These are phyloP conservation scores for Suhomyces faveliae DNA, from an alignment of 805 yeast genomes.

Conservation along the genomic window DNA sequence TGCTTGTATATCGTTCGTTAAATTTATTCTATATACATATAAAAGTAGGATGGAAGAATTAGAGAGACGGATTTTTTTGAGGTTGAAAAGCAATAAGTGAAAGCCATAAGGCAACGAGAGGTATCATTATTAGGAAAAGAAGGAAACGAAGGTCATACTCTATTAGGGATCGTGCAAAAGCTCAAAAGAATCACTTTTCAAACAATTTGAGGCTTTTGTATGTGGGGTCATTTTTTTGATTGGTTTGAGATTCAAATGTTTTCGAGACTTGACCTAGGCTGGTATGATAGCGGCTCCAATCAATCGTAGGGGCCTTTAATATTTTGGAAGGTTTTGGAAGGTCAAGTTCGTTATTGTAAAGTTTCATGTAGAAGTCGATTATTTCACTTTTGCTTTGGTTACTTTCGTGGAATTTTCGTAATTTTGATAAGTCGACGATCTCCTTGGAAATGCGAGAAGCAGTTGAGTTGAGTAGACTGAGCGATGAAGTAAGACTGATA, in stretches of 20 bases:
- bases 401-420: conserved; percentile 21
- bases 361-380: conserved; percentile 32
- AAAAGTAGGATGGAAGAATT: conserved; percentile 4
- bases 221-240: conserved; percentile 10
- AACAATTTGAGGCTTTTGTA: conserved; percentile 28
- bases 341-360: conserved; percentile 30
- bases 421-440: conserved; percentile 29
- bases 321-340: conserved; percentile 36
- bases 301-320: conserved; percentile 32
- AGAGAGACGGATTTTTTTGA: neutral
- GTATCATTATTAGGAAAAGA: neutral
- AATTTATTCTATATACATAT: conserved; percentile 4
- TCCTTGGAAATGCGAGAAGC: conserved; percentile 26
- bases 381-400: conserved; percentile 22
- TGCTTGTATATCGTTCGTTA: neutral
- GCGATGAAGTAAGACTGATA: conserved; percentile 32
- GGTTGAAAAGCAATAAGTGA: neutral
- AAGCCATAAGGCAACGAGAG: neutral
- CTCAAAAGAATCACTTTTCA: conserved; percentile 8
- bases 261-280: conserved; percentile 23
- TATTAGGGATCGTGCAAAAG: neutral
- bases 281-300: conserved; percentile 39
- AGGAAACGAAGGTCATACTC: neutral
- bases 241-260: conserved; percentile 13
- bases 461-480: conserved; percentile 26